Conservation (phyloP, 164 flowering plant genomes). For the Magnolia kwangsiensis region DNA sequence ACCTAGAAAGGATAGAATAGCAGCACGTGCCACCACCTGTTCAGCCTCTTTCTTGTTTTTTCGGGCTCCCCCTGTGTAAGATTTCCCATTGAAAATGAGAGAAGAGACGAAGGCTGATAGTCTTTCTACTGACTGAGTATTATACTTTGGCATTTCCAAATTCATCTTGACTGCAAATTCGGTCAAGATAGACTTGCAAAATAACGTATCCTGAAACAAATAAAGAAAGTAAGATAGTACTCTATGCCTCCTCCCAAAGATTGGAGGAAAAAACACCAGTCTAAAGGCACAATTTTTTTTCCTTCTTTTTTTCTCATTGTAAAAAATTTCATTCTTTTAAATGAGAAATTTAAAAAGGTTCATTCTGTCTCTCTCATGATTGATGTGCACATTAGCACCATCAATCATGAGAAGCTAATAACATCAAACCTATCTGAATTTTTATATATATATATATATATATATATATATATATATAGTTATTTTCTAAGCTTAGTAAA, state of each 20-base stretch:
- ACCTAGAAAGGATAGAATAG: constrained; percentile 43
- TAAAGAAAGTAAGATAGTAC: background rate
- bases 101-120: constrained; percentile 43
- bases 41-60: constrained; percentile 69
- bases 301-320: no score
- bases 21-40: constrained; percentile 57
- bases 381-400: background rate
- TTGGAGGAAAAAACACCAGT: background rate
- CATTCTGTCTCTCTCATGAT: background rate
- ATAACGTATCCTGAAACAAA: constrained; percentile 37
- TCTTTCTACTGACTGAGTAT: constrained; percentile 29
- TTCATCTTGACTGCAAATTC: constrained; percentile 59
- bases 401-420: background rate
- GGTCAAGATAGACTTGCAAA: constrained; percentile 58
- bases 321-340: no score
- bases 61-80: constrained; percentile 33
- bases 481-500: background rate
- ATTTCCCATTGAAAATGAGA: constrained; percentile 38
- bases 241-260: background rate
- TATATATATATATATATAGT: no score
- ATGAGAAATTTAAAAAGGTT: no score
- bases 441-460: no score
- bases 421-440: background rate
- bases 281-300: background rate
- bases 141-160: constrained; percentile 36